These are phyloP conservation scores for Metarhizium anisopliae DNA, from an alignment of 2,329 filamentous ascomycete species.

Conservation along the genomic window DNA sequence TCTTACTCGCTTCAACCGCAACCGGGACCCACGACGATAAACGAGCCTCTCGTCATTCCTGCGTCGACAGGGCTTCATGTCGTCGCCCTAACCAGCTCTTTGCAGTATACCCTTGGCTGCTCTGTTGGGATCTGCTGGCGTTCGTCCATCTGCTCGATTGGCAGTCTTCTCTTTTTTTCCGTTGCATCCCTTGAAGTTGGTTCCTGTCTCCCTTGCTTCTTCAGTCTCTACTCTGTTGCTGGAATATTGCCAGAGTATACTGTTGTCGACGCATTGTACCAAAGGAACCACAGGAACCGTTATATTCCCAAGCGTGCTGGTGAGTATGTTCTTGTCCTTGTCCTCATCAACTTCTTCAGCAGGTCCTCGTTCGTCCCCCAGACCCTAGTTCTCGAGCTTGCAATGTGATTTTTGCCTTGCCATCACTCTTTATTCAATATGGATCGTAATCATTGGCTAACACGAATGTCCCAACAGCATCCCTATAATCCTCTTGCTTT, in stretches of 20 bases:
- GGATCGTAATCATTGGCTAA: neutral
- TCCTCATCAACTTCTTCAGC: no score
- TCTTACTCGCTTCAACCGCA: neutral
- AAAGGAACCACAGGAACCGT: neutral
- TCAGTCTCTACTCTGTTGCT: constrained; percentile 22
- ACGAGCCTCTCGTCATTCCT: neutral
- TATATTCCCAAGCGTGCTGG: neutral
- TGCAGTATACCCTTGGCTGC: neutral
- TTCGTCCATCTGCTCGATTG: neutral
- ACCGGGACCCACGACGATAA: neutral
- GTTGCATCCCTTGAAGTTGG: neutral
- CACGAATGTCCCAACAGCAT: neutral
- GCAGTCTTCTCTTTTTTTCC: neutral
- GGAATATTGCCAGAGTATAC: constrained; percentile 29
- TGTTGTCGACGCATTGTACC: constrained; percentile 1
- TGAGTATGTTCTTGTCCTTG: neutral
- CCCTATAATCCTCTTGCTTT: neutral
- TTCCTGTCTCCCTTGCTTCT: constrained; percentile 2
- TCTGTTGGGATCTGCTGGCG: neutral
- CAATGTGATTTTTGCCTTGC: constrained; percentile 2
- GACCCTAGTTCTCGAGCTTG: neutral
- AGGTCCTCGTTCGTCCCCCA: neutral
- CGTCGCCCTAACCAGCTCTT: neutral
- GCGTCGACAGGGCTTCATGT: neutral
- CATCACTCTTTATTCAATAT: neutral